Evolutionary conservation across 2,329 filamentous ascomycete genomes (phyloP), one percentile per base, ranked within the genome.

Genomic region (Tolypocladium tropicale): DNA sequence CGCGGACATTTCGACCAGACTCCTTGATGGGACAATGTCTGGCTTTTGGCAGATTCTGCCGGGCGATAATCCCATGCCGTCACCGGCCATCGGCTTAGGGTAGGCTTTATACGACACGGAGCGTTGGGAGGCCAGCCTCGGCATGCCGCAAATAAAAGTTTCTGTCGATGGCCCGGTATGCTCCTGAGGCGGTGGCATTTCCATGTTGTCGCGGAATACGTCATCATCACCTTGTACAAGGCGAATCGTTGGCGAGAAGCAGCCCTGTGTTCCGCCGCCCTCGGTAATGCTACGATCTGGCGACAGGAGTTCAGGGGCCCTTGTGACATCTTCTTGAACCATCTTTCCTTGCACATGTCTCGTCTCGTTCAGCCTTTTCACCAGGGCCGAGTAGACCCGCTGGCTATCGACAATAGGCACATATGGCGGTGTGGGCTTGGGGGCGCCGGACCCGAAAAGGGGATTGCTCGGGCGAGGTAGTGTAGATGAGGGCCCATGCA

Each of bases 381-480:
- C 81, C n/a, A 88, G 70, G 1, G 83, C 84, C 6, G 81, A 82
- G 62, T 85, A 87, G 3, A 88, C 76, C 37, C 79, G 76, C 41
- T 83, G 76, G 57, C 80, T 83, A 56, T 85, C 77, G 28, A 82
- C 71, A 0, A 71, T 6, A 4, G 30, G 12, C 7, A 39, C 54
- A 2, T 36, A 25, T 6, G 46, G 30, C 25, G 23, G 36, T 18
- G 36, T 10, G 10, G 32, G 3, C 16, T 9, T 34, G 12, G n/a
- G 21, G 23, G 41, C 39, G 11, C 30, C n/a, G 3, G 25, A n/a
- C 18, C 16, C 43, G 6, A 6, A 5, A 3, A 30, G n/a, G 18
- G 37, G 18, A 14, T 51, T 56, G 39, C 12, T 54, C 2, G 59
- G 60, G 33, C 68, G 65, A 48, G 58, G 61, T 28, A 70, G 63